Evolutionary conservation across 2,329 filamentous ascomycete genomes (phyloP).

Genomic region (Trichothecium sympodiale): DNA sequence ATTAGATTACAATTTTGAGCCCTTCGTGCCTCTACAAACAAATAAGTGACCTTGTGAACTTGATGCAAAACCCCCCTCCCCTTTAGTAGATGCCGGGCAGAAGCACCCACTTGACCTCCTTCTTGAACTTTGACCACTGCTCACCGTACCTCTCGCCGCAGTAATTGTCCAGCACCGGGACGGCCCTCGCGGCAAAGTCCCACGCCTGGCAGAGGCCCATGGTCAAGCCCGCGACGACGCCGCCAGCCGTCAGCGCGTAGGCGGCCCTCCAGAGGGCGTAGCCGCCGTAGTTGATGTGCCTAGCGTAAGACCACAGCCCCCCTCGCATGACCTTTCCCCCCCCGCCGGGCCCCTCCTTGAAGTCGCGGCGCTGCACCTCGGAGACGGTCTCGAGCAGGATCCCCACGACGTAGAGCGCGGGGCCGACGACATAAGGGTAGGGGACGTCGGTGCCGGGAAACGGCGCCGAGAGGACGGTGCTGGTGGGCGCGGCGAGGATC

Average conservation of each 20-base stretch:
- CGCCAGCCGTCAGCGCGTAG: conserved; percentile 21
- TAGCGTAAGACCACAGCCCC: conserved; percentile 26
- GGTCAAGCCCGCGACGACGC: conserved; percentile 20
- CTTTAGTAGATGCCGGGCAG: conserved; percentile 24
- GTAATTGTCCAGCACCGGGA: conserved; percentile 23
- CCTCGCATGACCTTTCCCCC: conserved; percentile 24
- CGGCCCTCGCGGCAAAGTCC: conserved; percentile 19
- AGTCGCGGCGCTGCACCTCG: conserved; percentile 41
- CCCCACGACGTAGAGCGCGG: conserved; percentile 36
- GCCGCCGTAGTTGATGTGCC: conserved; percentile 30
- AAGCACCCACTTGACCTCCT: conserved; percentile 22
- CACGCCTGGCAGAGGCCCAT: conserved; percentile 17
- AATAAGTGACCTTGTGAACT: no score
- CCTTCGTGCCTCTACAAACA: no score
- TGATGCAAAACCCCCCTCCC: no score
- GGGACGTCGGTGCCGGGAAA: conserved; percentile 11
- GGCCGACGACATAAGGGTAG: conserved; percentile 31
- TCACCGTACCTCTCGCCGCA: conserved; percentile 23
- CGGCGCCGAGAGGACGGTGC: conserved; percentile 15
- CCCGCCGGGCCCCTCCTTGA: conserved; percentile 25
- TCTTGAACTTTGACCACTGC: conserved; percentile 27
- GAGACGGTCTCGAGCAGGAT: conserved; percentile 41
- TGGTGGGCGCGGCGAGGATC: conserved; percentile 37
- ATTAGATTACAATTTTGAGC: no score
- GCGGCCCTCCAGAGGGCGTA: conserved; percentile 23